A percentile compares a stretch with the other conserved stretches of the same genome.
phyloP scores from a whole-genome alignment of 1,284 basidiomycete species.

The Marasmius tenuissimus region DNA sequence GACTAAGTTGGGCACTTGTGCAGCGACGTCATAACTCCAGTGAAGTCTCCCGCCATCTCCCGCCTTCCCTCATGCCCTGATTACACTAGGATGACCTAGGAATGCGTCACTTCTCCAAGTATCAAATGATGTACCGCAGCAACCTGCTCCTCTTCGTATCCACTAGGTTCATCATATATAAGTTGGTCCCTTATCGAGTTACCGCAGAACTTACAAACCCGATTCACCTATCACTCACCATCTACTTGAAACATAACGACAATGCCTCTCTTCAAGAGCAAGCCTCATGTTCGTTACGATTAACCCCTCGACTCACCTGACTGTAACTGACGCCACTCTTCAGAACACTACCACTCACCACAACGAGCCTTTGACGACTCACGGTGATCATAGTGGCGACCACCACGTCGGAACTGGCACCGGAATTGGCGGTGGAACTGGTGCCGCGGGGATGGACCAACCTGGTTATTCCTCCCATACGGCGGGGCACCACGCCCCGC shows the following conservation, averaged over 20 bases:
- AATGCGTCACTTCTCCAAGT: neutral
- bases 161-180: neutral
- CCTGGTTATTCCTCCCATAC: too few species aligned
- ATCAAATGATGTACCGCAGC: too few species aligned
- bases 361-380: neutral
- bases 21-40: too few species aligned
- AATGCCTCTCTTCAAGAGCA: constrained; percentile 22
- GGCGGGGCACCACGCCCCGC: neutral
- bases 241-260: neutral
- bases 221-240: neutral
- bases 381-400: neutral
- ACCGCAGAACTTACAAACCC: neutral
- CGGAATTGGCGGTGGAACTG: neutral
- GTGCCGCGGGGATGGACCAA: too few species aligned
- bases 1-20: too few species aligned
- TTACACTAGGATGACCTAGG: neutral
- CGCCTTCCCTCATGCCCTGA: neutral
- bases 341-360: neutral
- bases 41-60: neutral
- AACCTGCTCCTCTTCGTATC: neutral
- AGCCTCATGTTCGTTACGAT: constrained; percentile 14
- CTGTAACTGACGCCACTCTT: neutral
- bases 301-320: neutral
- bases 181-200: neutral
- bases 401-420: neutral